A percentile compares a stretch with the other conserved stretches of the same genome.
Conservation (phyloP, 768 basidiomycete genomes). For the Boletus rubescentipes region DNA sequence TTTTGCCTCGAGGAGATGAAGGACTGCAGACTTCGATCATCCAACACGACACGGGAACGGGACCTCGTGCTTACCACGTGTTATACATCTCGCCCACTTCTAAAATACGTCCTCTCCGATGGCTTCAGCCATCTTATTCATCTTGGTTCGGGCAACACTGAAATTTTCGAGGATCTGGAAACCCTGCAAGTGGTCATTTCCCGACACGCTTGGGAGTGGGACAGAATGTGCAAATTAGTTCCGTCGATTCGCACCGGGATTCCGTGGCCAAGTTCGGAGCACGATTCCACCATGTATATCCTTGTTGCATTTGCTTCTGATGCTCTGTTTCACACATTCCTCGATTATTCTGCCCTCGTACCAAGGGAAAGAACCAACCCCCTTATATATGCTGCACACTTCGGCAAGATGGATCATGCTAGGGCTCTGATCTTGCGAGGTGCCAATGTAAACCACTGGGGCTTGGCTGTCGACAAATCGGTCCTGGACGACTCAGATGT, state of each 20-base stretch:
- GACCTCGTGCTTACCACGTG: background rate
- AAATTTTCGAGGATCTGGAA: constrained; percentile 2
- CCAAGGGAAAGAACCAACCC: background rate
- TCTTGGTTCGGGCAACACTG: background rate
- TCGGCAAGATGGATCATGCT: background rate
- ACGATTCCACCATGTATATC: constrained; percentile 4
- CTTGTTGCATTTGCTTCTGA: constrained; percentile 6
- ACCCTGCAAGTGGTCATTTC: background rate
- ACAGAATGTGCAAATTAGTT: background rate
- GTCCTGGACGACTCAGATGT: background rate
- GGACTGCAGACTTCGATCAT: background rate
- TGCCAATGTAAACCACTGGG: background rate
- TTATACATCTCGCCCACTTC: background rate
- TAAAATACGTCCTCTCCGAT: constrained; percentile 9
- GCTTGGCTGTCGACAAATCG: background rate
- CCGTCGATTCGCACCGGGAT: background rate
- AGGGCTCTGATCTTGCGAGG: background rate
- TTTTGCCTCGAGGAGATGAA: constrained; percentile 10
- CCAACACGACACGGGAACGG: background rate
- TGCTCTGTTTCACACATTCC: background rate
- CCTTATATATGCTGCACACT: background rate
- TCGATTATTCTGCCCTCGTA: background rate
- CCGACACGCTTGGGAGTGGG: constrained; percentile 2
- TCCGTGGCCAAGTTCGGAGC: constrained; percentile 4
- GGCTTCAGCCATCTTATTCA: constrained; percentile 9